Base-by-base conservation (phyloP, 2,329 filamentous ascomycete species). In the Dothiorella sarmentorum region DNA sequence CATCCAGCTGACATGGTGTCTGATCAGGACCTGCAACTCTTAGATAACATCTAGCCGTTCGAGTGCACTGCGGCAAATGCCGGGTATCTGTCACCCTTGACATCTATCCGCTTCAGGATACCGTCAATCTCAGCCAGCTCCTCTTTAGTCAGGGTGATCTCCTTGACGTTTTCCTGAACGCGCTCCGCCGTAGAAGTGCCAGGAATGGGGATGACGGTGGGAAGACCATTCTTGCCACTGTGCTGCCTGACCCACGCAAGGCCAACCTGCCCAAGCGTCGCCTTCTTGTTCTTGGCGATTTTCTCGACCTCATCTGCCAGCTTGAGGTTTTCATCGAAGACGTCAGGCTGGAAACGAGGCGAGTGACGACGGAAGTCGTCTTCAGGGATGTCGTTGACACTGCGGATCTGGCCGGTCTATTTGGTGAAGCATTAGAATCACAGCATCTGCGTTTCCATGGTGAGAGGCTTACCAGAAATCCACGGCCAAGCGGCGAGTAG, bases 401-500 rank as follows among this genome's bases (percentile, higher is more conserved):
- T 76, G 65, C 77, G 79, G 65, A 82, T 75, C 63, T 66, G 63
- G 59, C 69, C 71, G 5, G 69, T 70, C 57, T 59, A 18, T 42
- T 11, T 20, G n/a, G n/a, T n/a, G n/a, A n/a, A n/a, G n/a, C n/a
- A n/a, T n/a, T n/a, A n/a, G n/a, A n/a, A n/a, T n/a, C n/a, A n/a
- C n/a, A n/a, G n/a, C n/a, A n/a, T n/a, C n/a, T n/a, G n/a, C n/a
- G n/a, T n/a, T n/a, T n/a, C n/a, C n/a, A n/a, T n/a, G n/a, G n/a
- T n/a, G n/a, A n/a, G 33, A 42, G 7, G 20, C 57, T 18, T 45
- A 59, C 62, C 68, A 76, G 65, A 73, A 84, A 81, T 1, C 85
- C 85, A 24, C 82, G 76, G 4, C 88, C 85, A 0, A 91, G 76
- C 1, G 89, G 89, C 43, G 86, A 87, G 73, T 91, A 92, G 3